phyloP scores from a whole-genome alignment of 495 filamentous ascomycete species.

The Aspergillus baeticus region DNA sequence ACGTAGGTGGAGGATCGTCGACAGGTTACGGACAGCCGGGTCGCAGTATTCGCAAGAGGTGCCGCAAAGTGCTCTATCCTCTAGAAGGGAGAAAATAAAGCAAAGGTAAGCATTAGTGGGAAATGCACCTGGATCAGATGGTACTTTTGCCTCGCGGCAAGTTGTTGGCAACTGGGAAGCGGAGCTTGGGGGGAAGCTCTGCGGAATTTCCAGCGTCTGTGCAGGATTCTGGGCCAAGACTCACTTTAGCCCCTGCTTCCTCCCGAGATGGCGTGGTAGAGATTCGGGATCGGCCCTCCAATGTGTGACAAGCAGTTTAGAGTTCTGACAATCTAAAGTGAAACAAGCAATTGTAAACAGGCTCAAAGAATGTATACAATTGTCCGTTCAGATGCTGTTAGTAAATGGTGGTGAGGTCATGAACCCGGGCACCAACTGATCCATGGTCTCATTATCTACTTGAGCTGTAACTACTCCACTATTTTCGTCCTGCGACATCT shows the following conservation, averaged over 20 bases:
- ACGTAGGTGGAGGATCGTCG: constrained; percentile 7
- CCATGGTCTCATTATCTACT: too few relatives aligned
- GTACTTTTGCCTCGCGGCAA: too few relatives aligned
- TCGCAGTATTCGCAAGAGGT: not conserved
- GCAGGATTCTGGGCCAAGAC: not conserved
- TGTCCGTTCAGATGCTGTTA: too few relatives aligned
- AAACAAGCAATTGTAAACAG: not conserved
- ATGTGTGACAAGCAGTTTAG: not conserved
- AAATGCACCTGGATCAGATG: too few relatives aligned
- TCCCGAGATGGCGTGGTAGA: constrained; percentile 13
- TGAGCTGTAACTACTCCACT: too few relatives aligned
- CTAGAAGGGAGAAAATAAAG: too few relatives aligned
- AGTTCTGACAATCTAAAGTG: not conserved
- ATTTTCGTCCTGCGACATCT: too few relatives aligned
- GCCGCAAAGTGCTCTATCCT: too few relatives aligned
- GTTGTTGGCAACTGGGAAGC: not conserved
- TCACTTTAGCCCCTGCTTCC: not conserved
- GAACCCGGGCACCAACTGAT: too few relatives aligned
- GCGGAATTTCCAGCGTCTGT: constrained; percentile 4
- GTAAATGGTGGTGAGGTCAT: too few relatives aligned
- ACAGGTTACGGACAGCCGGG: not conserved
- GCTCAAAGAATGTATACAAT: too few relatives aligned
- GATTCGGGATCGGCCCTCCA: not conserved
- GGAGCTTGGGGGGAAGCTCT: not conserved
- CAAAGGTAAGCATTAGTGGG: too few relatives aligned